Conservation (phyloP, 345 rosid genomes). For the Nasturtium officinale region DNA sequence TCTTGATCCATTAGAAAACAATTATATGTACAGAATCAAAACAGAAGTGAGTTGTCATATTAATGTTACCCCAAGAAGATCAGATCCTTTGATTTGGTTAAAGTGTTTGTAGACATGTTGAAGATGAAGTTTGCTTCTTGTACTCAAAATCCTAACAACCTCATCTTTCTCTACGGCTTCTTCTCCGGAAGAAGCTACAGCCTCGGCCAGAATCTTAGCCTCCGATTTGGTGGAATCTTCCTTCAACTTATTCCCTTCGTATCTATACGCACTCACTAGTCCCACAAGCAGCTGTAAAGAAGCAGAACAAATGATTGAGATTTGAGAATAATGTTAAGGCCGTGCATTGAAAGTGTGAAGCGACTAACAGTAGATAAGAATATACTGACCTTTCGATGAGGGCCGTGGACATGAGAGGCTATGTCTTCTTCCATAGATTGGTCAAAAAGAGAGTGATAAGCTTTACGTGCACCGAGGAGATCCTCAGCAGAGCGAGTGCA, state of each 20-base stretch:
- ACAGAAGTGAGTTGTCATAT: background rate
- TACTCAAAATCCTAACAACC: conserved; percentile 64
- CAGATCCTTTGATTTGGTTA: conserved; percentile 52
- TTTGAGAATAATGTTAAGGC: background rate
- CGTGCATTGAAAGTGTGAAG: background rate
- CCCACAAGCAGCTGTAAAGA: conserved; percentile 72
- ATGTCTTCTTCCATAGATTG: conserved; percentile 86
- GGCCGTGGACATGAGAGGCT: conserved; percentile 52
- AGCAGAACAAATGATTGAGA: background rate
- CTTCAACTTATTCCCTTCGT: conserved; percentile 69
- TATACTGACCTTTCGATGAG: conserved; percentile 58
- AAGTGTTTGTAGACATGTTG: conserved; percentile 53
- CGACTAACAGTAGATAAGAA: background rate
- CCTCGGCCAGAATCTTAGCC: conserved; percentile 53
- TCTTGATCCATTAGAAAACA: conserved; percentile 3
- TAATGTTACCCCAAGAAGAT: conserved; percentile 54
- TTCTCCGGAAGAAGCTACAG: conserved; percentile 48
- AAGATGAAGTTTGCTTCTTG: conserved; percentile 85
- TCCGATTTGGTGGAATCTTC: conserved; percentile 66
- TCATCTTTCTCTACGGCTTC: conserved; percentile 61
- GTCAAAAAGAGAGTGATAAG: conserved; percentile 85
- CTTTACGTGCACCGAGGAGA: conserved; percentile 81
- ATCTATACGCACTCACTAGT: conserved; percentile 90
- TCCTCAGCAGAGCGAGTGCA: conserved; percentile 81
- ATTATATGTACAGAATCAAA: background rate